A percentile compares a stretch with the other conserved stretches of the same genome.
Conservation (phyloP, 257 asterid species). For the Lantana camara region DNA sequence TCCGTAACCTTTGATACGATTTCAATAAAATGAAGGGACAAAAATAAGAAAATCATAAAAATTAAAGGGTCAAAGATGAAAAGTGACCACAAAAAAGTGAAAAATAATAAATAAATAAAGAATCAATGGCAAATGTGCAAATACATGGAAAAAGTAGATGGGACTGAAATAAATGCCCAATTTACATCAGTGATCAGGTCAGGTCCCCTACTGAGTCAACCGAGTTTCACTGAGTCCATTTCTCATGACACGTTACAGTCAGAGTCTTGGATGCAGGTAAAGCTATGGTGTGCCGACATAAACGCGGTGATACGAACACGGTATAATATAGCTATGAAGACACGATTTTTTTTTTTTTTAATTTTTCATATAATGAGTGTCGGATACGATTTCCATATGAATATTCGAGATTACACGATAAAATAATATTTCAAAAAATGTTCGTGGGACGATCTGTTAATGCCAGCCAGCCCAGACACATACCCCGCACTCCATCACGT, state of each 20-base stretch:
- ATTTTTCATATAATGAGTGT: no score
- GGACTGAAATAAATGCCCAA: neutral
- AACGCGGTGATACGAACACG: no score
- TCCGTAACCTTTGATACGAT: no score
- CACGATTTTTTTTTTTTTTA: no score
- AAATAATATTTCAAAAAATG: no score
- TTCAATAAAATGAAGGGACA: no score
- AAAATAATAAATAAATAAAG: neutral
- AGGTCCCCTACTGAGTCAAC: slow-evolving; percentile 28
- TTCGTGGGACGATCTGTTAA: slow-evolving; percentile 6
- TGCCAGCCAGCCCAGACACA: slow-evolving; percentile 14
- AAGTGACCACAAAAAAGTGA: neutral
- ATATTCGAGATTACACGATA: no score
- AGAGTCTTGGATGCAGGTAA: neutral
- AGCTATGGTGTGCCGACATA: neutral
- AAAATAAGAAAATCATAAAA: neutral
- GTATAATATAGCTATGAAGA: no score
- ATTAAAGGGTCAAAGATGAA: no score
- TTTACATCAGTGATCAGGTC: neutral
- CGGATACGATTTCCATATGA: no score
- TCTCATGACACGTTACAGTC: slow-evolving; percentile 36
- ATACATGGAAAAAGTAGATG: neutral
- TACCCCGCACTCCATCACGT: slow-evolving; percentile 14
- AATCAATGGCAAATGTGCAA: neutral
- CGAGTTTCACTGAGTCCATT: slow-evolving; percentile 16